Evolutionary conservation across 345 rosid genomes (phyloP), one percentile per base, ranked within the genome.

Genomic region (Erodium maritimum): DNA sequence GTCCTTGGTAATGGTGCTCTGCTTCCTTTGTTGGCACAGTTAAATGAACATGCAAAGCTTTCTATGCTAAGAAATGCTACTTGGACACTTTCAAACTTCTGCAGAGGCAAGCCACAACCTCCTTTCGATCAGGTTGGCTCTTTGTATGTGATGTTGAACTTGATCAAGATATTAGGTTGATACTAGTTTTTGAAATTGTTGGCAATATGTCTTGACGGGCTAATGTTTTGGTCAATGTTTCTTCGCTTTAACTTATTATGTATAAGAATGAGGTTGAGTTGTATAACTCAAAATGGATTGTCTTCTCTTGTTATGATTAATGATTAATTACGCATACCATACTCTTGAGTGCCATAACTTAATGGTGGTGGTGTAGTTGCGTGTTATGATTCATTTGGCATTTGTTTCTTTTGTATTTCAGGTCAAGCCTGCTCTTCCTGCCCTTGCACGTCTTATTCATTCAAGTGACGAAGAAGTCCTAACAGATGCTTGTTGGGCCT

Each of bases 11-110:
- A 65, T 45, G 83, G 80, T 56, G 96, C 86, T 58, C 65, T 88
- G 79, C 68, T 68, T 50, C 86, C 94, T 64, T 69, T 88, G 51
- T 65, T 88, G 63, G 65, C 83, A 21, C 88, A 81, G 53, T 70
- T 88, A 71, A 81, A 78, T 67, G 90, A 85, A 57, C 76, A 78
- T 64, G 79, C 90, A 23, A 88, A 80, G 59, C 82, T 81, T 62
- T 88, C 96, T 12, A 83, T 88, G 96, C 75, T 85, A 25, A 81
- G 87, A 68, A 88, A 88, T 75, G 88, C 94, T 67, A 88, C 96
- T 37, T 88, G 96, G 96, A 88, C 90, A 0, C 77, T 88, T 18
- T 88, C 96, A 21, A 88, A 85, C 71, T 81, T 88, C 65, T 88
- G 96, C 59, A 71, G 96, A 24, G 95, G 95, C 68, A 88, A 87